A percentile compares a stretch with the other conserved stretches of the same genome.
Evolutionary conservation across 148 eudicot genomes (phyloP).

Genomic region (Chenopodium quinoa): DNA sequence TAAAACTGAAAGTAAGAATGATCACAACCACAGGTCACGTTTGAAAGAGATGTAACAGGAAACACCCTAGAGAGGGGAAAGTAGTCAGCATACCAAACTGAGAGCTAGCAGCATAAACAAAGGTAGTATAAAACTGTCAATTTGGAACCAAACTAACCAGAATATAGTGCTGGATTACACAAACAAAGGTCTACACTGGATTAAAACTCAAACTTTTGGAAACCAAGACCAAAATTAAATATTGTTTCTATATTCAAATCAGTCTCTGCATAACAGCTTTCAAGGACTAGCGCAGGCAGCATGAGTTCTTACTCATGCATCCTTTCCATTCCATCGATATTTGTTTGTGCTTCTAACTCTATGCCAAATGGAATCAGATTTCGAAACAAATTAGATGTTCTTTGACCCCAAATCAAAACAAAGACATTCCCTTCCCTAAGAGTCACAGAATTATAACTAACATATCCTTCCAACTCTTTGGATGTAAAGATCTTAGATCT

Average conservation of each 20-base stretch:
- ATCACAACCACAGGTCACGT: not conserved
- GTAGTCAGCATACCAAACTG: not conserved
- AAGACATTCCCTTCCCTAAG: not conserved
- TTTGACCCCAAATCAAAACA: not conserved
- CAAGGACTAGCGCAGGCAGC: not conserved
- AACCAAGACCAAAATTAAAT: not conserved
- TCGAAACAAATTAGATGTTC: not conserved
- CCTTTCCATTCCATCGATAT: not conserved
- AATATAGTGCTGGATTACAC: not conserved
- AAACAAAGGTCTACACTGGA: not conserved
- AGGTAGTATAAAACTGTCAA: too few relatives aligned
- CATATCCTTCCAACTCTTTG: not conserved
- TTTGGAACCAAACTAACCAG: not conserved
- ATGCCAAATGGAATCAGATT: not conserved
- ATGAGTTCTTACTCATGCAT: not conserved
- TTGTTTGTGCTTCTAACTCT: not conserved
- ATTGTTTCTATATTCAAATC: not conserved
- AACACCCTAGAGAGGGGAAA: not conserved
- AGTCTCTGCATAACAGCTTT: not conserved
- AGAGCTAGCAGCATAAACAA: too few relatives aligned
- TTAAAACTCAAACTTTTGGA: not conserved
- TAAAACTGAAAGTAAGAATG: not conserved
- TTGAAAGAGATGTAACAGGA: not conserved
- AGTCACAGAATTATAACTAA: not conserved
- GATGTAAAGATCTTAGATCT: not conserved